Evolutionary conservation across 768 basidiomycete species (phyloP), one percentile per base, ranked within the genome.

Genomic region (Pleurotus tuoliensis): DNA sequence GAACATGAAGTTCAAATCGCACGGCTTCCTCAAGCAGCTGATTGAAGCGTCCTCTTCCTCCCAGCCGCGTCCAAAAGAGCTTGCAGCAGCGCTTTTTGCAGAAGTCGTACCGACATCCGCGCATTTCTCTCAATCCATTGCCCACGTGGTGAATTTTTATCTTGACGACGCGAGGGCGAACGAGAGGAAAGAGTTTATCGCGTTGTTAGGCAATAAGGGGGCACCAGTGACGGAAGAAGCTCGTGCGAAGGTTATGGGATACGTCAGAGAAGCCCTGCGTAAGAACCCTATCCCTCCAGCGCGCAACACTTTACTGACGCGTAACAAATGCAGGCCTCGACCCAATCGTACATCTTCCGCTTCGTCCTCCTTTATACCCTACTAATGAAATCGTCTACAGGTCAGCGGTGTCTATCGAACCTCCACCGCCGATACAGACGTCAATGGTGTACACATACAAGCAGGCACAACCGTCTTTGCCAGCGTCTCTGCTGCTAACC

Each of bases 61-160:
- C 22, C 16, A 22, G 20, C 51, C 51, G n/a, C 22, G 65, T 24
- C 65, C 62, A 58, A 57, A 69, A 59, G 66, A 77, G 20, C 64
- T 84, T n/a, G 76, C 82, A 1, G 67, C 71, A n/a, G 71, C 73
- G 24, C 69, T 83, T 6, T 80, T 88, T 60, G 73, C 77, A 6
- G 79, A 84, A 47, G 65, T 76, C 13, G 75, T 87, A 11, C 82
- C 84, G 4, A 82, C 82, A 13, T 76, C 80, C 2, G 71, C 82
- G 0, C 63, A 81, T 5, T 86, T 82, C 70, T 82, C 83, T 1
- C 75, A 82, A 50, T 75, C 78, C 9, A 66, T 88, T 41, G 73
- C 80, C 3, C 77, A 80, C 54, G 76, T 86, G 20, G 72, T 90
- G 48, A 73, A 87, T 62, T 86, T 82, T 68, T 89, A 82, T 61